phyloP scores from a whole-genome alignment of 2,329 filamentous ascomycete species.

The Botryotinia convoluta region DNA sequence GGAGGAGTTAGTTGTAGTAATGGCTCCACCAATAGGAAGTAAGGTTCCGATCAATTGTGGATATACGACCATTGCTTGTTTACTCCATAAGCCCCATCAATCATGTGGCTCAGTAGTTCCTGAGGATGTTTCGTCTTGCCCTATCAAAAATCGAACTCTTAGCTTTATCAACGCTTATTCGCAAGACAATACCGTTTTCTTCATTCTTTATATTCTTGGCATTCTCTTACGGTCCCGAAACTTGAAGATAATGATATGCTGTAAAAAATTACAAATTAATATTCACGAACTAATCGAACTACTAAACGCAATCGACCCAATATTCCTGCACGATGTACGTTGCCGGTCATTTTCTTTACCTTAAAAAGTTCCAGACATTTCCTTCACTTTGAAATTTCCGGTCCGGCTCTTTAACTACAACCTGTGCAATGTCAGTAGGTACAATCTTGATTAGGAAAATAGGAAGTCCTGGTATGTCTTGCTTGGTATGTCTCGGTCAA shows the following conservation, averaged over 20 bases:
- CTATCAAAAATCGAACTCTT: neutral
- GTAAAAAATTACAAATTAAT: neutral
- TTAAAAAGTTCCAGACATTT: neutral
- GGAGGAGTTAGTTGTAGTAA: neutral
- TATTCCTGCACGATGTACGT: neutral
- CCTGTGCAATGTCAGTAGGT: neutral
- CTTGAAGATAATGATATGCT: neutral
- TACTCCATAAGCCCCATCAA: neutral
- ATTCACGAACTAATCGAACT: neutral
- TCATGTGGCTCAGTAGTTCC: neutral
- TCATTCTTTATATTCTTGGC: neutral
- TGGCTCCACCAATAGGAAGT: neutral
- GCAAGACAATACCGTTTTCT: neutral
- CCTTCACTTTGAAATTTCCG: neutral
- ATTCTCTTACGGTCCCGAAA: neutral
- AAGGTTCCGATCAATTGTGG: neutral
- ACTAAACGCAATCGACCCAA: neutral
- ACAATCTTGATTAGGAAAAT: neutral
- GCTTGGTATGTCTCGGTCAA: neutral
- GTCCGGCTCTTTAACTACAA: neutral
- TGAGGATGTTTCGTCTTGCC: neutral
- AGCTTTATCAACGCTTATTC: neutral
- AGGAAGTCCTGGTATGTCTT: neutral
- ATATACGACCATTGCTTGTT: slow-evolving; percentile 1
- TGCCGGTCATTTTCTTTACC: neutral